A percentile compares a stretch with the other conserved stretches of the same genome.
phyloP scores from a whole-genome alignment of 768 basidiomycete species.

The Coprinopsis sp. region DNA sequence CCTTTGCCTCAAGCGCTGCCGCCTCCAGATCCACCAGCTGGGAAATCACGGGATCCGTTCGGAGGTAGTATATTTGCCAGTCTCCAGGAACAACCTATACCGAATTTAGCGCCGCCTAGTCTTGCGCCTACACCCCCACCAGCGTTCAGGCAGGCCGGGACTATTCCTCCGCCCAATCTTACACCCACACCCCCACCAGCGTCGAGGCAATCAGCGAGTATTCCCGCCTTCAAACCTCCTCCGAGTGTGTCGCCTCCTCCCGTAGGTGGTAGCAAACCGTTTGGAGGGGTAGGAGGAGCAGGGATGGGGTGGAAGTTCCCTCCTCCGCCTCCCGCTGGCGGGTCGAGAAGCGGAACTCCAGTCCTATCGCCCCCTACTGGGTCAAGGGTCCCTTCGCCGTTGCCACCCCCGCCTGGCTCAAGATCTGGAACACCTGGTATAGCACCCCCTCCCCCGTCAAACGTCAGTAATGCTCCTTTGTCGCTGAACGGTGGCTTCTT shows the following conservation, averaged over 20 bases:
- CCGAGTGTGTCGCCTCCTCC: too few relatives aligned
- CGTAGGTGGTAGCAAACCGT: not conserved
- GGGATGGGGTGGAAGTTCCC: conserved; percentile 9
- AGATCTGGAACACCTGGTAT: too few relatives aligned
- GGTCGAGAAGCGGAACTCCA: too few relatives aligned
- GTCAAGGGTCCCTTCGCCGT: too few relatives aligned
- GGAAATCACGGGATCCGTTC: not conserved
- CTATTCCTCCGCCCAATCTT: too few relatives aligned
- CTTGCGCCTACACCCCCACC: not conserved
- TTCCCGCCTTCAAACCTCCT: too few relatives aligned
- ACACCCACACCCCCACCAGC: too few relatives aligned
- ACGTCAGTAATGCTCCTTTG: not conserved
- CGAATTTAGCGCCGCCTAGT: not conserved
- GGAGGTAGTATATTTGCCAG: not conserved
- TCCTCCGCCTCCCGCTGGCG: conserved; percentile 6
- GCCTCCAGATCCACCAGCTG: conserved; percentile 15
- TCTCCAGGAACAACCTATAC: not conserved
- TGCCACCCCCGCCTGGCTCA: too few relatives aligned
- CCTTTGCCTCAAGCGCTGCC: conserved; percentile 22
- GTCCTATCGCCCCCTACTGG: too few relatives aligned
- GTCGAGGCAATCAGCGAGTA: too few relatives aligned
- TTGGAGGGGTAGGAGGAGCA: not conserved
- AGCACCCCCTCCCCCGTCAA: not conserved
- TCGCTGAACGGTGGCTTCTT: too few relatives aligned
- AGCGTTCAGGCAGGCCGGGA: too few relatives aligned